Conservation (phyloP, 73 alveolate species). For the Durusdinium trenchii region DNA sequence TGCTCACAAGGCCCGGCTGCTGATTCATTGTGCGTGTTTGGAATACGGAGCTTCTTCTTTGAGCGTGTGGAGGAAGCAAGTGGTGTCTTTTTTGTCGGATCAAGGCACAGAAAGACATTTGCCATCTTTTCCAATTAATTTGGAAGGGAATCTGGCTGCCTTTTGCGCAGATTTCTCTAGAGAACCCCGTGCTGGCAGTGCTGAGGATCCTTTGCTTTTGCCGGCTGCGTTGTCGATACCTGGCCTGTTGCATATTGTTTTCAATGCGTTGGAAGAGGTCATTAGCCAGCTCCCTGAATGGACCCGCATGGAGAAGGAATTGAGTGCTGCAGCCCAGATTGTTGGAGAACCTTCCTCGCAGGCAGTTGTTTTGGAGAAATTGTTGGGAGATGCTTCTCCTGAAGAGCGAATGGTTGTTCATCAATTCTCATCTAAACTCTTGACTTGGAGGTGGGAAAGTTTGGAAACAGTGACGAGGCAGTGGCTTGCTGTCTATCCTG, state of each 20-base stretch:
- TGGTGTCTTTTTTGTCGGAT: background rate
- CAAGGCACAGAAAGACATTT: background rate
- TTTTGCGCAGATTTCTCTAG: background rate
- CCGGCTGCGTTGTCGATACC: background rate
- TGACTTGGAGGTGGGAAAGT: background rate
- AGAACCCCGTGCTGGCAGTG: background rate
- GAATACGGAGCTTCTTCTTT: background rate
- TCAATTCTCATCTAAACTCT: background rate
- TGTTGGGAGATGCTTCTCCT: background rate
- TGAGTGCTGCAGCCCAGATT: conserved; percentile 1
- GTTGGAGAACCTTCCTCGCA: background rate
- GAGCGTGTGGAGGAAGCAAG: background rate
- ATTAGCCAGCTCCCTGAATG: background rate
- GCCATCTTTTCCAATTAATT: background rate
- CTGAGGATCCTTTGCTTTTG: background rate
- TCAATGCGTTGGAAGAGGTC: conserved; percentile 1
- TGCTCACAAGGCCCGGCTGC: background rate
- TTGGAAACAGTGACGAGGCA: background rate
- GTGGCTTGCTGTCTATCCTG: background rate
- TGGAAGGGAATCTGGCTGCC: background rate
- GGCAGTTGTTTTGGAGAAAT: background rate
- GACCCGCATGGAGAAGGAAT: background rate
- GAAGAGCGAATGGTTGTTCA: background rate
- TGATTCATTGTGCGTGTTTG: background rate
- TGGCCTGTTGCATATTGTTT: background rate